phyloP scores from a whole-genome alignment of 139 green algal genomes.

The Ettlia oleoabundans region DNA sequence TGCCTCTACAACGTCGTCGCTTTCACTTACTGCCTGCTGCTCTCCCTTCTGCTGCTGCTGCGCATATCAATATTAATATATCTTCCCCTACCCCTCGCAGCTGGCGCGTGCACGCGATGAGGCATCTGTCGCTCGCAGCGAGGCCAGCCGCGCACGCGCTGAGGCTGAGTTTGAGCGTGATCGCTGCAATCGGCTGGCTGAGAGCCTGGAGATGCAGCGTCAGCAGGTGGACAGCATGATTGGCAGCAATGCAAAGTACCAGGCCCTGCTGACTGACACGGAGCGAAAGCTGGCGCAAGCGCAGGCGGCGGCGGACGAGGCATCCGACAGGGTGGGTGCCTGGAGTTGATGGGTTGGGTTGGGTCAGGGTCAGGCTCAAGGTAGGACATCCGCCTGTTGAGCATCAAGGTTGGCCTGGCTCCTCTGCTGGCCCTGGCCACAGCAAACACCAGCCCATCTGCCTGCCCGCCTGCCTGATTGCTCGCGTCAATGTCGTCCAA shows the following conservation, averaged over 20 bases:
- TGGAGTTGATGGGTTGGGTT: too few species aligned
- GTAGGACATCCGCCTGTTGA: too few species aligned
- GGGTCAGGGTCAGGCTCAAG: too few species aligned
- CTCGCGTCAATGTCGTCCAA: too few species aligned
- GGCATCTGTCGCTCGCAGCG: constrained; percentile 20
- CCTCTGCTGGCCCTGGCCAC: too few species aligned
- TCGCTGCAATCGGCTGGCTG: constrained; percentile 29
- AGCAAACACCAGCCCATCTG: too few species aligned
- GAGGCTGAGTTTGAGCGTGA: constrained; percentile 57
- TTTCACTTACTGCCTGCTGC: too few species aligned
- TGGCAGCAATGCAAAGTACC: constrained; percentile 46
- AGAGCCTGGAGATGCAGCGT: constrained; percentile 35
- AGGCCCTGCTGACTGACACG: constrained; percentile 50
- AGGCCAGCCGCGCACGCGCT: constrained; percentile 36
- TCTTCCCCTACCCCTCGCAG: background rate
- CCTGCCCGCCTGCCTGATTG: background rate
- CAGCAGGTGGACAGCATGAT: constrained; percentile 47
- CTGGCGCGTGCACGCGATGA: constrained; percentile 35
- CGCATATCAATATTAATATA: background rate
- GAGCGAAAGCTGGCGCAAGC: constrained; percentile 43
- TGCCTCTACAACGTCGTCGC: too few species aligned
- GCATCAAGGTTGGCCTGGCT: too few species aligned
- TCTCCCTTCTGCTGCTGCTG: background rate
- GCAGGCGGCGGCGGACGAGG: constrained; percentile 42
- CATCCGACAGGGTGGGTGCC: constrained; percentile 32